Evolutionary conservation across 805 yeast species (phyloP).

Genomic region (Sungouiozyma intestinalis): DNA sequence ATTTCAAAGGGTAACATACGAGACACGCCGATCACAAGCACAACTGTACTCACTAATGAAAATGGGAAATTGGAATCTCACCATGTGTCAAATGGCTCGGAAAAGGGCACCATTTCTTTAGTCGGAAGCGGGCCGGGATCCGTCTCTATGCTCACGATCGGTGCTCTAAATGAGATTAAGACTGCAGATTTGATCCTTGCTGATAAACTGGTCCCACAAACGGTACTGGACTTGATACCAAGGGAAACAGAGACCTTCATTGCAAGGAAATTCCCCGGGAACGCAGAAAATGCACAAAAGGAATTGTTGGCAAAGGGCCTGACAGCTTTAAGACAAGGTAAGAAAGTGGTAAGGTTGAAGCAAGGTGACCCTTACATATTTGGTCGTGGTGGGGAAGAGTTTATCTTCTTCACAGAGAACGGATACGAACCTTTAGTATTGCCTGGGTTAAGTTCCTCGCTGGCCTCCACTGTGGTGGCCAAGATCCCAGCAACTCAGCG

Average conservation of each 20-base stretch:
- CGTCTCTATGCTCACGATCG: constrained; percentile 67
- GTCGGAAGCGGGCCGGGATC: constrained; percentile 96
- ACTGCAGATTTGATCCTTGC: constrained; percentile 79
- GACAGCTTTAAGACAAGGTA: constrained; percentile 50
- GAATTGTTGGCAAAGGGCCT: constrained; percentile 71
- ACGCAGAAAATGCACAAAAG: constrained; percentile 87
- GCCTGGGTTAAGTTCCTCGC: constrained; percentile 84
- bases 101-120: constrained; percentile 55
- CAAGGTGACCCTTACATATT: constrained; percentile 97
- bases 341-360: constrained; percentile 76
- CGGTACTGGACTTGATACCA: constrained; percentile 77
- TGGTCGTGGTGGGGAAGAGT: constrained; percentile 96
- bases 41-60: too few species aligned
- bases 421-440: constrained; percentile 67
- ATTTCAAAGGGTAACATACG: too few species aligned
- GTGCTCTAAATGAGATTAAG: constrained; percentile 72
- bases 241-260: constrained; percentile 62
- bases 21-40: too few species aligned
- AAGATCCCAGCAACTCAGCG: constrained; percentile 87
- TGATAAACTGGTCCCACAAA: constrained; percentile 86
- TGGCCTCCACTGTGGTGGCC: constrained; percentile 76
- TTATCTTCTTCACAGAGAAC: constrained; percentile 48
- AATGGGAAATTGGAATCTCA: too few species aligned
- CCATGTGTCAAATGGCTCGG: not conserved
- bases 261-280: constrained; percentile 93